Evolutionary conservation across 2,329 filamentous ascomycete genomes (phyloP), one percentile per base, ranked within the genome.

Genomic region (Mycosphaerelloides madeirae): DNA sequence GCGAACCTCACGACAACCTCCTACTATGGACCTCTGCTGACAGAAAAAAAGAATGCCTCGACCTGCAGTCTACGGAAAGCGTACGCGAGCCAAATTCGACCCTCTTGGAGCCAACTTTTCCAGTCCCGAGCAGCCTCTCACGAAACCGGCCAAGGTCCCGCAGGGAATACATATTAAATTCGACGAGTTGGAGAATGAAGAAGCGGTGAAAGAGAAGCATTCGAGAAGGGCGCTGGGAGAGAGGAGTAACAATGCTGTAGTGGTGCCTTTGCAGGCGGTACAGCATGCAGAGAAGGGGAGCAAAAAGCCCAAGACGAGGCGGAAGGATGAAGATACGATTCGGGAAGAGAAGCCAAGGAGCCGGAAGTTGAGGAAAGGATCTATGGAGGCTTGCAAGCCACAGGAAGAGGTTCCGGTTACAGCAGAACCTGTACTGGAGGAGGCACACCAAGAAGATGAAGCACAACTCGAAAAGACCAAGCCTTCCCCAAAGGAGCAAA

Each of bases 41-140:
- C 22, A 25, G n/a, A n/a, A 25, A 5, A 25, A 6, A 12, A 7
- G 3, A 29, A 38, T 38, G 35, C 35, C 35, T 38, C 18, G 35
- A 22, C 35, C 22, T 3, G 13, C 19, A 20, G 35, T 38, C 4
- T 70, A 70, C 46, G 67, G 67, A 19, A 68, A 67, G 52, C 62
- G 63, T n/a, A 55, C 62, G 18, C 53, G 55, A 48, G 54, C 57
- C n/a, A 41, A 55, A 9, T 59, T 56, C 48, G 56, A 55, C 34
- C 41, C 56, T 22, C 41, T 38, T 20, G 44, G 53, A 28, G 52
- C 46, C 9, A 45, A 49, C 28, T 55, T 58, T 31, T 55, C 51
- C 28, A 61, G 58, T 42, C 58, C 58, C 8, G 48, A 57, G n/a
- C 53, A 51, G 38, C 33, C 31, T 8, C 16, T 18, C 28, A 34